Base-by-base conservation (phyloP, 306 rosid species). In the Glycyrrhiza uralensis region DNA sequence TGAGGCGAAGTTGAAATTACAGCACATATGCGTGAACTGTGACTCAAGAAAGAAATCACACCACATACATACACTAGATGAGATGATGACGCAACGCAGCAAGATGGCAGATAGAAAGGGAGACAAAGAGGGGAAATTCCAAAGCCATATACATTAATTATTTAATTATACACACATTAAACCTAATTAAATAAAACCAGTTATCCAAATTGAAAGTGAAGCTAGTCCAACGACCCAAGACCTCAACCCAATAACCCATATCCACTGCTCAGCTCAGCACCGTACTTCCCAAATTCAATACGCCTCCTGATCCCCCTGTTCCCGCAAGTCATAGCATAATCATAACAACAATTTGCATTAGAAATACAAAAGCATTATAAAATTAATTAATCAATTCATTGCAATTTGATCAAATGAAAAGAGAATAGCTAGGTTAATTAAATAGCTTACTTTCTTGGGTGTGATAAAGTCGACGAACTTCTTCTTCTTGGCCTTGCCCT, bases 371-470 rank as follows among this genome's bases (percentile, higher is more conserved):
- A n/a, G n/a, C n/a, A n/a, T n/a, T n/a, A n/a, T n/a, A n/a, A n/a
- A n/a, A n/a, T n/a, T n/a, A n/a, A n/a, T n/a, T n/a, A n/a, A n/a
- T n/a, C n/a, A 41, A 9, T 29, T 28, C 5, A 9, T 15, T 55
- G 1, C 10, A 71, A 39, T 54, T 6, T 12, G n/a, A 47, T 35
- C 7, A 62, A 36, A 63, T 0, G 4, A 7, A 11, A 24, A 11
- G 0, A 8, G 26, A n/a, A n/a, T 0, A 29, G 3, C 15, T 4
- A 0, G 10, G n/a, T 12, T 35, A 8, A 15, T 6, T 10, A 11
- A 6, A 1, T 0, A 77, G 69, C 90, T 81, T 42, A 88, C 96
- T 80, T 83, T 82, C 77, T 91, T 88, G 60, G 87, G 86, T 8
- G 38, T 44, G 69, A 91, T 69, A 69, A 88, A 85, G 6, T 81